phyloP scores from a whole-genome alignment of 73 alveolate species.

The Paramecium sonneborni region DNA sequence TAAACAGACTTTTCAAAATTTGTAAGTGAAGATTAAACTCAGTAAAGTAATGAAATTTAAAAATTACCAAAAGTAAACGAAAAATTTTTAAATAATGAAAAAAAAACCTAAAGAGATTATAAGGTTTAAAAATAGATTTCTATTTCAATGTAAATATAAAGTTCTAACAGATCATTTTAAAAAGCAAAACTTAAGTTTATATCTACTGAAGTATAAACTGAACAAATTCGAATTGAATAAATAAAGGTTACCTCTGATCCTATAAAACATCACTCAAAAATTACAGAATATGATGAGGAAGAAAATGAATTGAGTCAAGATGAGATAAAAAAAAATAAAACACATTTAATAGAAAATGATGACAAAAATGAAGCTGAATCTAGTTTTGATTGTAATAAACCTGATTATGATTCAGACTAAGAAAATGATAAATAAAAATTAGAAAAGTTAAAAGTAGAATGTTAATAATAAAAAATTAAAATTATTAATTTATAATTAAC shows the following conservation, averaged over 20 bases:
- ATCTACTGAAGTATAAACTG: not conserved
- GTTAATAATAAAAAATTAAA: not conserved
- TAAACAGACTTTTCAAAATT: not conserved
- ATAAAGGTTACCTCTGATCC: not conserved
- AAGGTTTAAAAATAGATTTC: not conserved
- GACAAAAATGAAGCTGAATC: not conserved
- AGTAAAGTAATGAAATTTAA: not conserved
- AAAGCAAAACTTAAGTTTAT: not conserved
- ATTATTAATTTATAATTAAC: not conserved
- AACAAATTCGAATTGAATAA: not conserved
- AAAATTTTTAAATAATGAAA: not conserved
- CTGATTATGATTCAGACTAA: not conserved
- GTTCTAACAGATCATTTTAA: not conserved
- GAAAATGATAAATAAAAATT: not conserved
- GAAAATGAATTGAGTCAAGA: not conserved
- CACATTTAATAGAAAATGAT: not conserved
- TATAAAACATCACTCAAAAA: not conserved
- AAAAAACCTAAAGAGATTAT: not conserved
- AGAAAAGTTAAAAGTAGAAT: not conserved
- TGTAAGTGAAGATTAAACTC: not conserved
- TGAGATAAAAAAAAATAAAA: not conserved
- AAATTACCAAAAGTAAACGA: not conserved
- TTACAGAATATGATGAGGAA: not conserved
- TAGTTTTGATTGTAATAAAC: not conserved
- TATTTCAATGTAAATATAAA: not conserved